phyloP scores from a whole-genome alignment of 768 basidiomycete species.

The Exsudoporus frostii region DNA sequence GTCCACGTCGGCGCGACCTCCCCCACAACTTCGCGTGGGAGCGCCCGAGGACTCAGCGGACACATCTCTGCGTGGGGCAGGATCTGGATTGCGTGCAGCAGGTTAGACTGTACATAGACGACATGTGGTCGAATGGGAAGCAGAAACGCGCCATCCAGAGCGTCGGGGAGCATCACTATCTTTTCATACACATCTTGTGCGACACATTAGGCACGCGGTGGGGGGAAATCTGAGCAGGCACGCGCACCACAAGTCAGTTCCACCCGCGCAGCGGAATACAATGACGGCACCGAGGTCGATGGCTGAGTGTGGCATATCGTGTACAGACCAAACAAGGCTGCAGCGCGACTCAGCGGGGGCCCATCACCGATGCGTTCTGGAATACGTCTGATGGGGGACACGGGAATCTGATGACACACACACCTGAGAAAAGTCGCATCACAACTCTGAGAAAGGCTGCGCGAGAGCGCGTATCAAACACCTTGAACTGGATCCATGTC shows the following conservation, averaged over 20 bases:
- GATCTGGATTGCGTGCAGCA: conserved; percentile 58
- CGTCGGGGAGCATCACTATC: conserved; percentile 47
- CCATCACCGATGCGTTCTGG: conserved; percentile 53
- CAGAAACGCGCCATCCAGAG: conserved; percentile 40
- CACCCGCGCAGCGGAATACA: conserved; percentile 52
- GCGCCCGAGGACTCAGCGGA: conserved; percentile 56
- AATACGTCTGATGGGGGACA: neutral
- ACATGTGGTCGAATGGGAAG: conserved; percentile 49
- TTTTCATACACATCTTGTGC: conserved; percentile 53
- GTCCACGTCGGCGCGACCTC: conserved; percentile 17
- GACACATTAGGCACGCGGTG: conserved; percentile 2
- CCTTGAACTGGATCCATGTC: conserved; percentile 73
- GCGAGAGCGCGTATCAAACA: conserved; percentile 64
- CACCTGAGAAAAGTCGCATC: conserved; percentile 66
- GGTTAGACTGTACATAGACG: conserved; percentile 44
- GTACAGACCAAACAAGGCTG: conserved; percentile 68
- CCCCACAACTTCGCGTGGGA: conserved; percentile 67
- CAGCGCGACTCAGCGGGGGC: conserved; percentile 51
- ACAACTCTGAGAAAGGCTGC: conserved; percentile 59
- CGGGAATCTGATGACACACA: conserved; percentile 10
- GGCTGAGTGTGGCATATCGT: conserved; percentile 71
- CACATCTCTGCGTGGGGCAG: conserved; percentile 50
- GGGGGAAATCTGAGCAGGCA: neutral
- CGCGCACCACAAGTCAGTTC: conserved; percentile 56
- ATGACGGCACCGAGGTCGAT: conserved; percentile 44